phyloP scores from a whole-genome alignment of 1,139 yeast species.

The Hyphopichia fennica region DNA sequence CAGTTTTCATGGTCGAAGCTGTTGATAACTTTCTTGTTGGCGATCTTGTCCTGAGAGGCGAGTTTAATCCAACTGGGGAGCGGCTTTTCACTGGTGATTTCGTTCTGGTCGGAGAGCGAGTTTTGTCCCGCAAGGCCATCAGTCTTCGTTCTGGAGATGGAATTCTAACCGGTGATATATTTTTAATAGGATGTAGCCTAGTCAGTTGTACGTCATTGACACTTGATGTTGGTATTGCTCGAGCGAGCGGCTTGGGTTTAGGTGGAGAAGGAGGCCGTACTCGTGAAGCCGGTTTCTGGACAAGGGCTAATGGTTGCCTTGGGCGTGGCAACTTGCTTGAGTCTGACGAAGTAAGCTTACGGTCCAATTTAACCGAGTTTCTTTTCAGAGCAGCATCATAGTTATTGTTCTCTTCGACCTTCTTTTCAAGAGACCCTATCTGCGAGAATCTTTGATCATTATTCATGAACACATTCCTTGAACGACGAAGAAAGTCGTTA shows the following conservation, averaged over 20 bases:
- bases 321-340: no score
- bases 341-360: no score
- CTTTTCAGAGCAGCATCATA: no score
- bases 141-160: no score
- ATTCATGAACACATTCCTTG: conserved; percentile 15
- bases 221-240: not conserved
- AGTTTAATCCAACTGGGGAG: not conserved
- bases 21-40: conserved; percentile 1
- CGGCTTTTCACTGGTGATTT: not conserved
- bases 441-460: not conserved
- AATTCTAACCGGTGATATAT: no score
- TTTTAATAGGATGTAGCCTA: no score
- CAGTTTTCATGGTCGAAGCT: not conserved
- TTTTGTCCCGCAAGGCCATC: not conserved
- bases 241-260: not conserved
- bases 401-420: not conserved
- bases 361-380: no score
- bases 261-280: not conserved
- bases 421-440: not conserved
- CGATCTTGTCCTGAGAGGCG: conserved; percentile 1
- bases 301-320: no score
- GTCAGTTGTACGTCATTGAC: no score
- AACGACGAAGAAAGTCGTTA: conserved; percentile 11
- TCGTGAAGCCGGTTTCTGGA: no score
- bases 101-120: not conserved